Conservation (phyloP, 306 rosid species). For the Cyclanthera cordifolia region DNA sequence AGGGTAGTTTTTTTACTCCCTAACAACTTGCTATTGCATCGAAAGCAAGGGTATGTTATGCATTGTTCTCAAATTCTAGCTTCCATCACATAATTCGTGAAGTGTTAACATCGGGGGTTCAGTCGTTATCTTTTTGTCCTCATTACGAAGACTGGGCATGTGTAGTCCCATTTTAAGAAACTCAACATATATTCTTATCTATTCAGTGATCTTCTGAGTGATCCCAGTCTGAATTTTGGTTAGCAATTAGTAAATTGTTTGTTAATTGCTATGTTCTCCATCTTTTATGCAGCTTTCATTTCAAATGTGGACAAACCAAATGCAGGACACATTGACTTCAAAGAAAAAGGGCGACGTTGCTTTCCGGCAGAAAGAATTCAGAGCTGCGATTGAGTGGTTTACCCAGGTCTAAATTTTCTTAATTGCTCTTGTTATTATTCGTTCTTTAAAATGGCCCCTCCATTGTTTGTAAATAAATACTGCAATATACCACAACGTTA, state of each 20-base stretch:
- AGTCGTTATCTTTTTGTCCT: neutral
- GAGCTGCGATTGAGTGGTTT: constrained; percentile 62
- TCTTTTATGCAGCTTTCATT: constrained; percentile 63
- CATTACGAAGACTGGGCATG: neutral
- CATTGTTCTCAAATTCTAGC: neutral
- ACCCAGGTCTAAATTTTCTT: constrained; percentile 40
- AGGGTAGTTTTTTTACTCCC: neutral
- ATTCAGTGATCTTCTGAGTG: neutral
- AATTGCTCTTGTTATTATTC: constrained; percentile 1
- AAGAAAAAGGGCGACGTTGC: constrained; percentile 87
- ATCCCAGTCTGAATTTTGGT: constrained; percentile 2
- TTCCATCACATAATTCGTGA: neutral
- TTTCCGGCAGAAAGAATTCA: constrained; percentile 66
- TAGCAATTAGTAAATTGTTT: neutral
- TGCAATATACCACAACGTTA: neutral
- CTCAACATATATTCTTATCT: neutral
- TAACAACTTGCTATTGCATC: neutral
- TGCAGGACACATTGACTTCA: constrained; percentile 83
- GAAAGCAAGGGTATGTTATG: neutral
- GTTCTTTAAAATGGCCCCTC: constrained; percentile 5
- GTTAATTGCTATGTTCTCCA: constrained; percentile 7
- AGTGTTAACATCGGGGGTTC: neutral
- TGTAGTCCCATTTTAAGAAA: neutral
- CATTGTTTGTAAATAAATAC: neutral
- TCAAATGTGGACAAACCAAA: constrained; percentile 98